Evolutionary conservation across 192 early-diverging fungal species (phyloP).

Genomic region (Rhizophagus clarus): DNA sequence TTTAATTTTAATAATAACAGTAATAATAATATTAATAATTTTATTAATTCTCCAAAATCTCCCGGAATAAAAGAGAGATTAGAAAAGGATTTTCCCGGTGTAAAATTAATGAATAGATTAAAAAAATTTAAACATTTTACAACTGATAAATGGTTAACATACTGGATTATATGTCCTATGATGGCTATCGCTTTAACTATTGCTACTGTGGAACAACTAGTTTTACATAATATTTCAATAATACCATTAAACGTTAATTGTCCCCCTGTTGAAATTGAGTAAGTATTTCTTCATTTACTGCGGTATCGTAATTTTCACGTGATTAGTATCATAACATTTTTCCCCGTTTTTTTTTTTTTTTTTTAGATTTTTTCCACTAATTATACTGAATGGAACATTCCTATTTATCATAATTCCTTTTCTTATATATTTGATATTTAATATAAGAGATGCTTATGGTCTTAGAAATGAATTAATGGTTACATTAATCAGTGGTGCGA

Average conservation of each 20-base stretch:
- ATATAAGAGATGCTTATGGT: constrained; percentile 25
- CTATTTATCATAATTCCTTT: background rate
- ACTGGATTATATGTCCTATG: background rate
- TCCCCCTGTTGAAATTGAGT: background rate
- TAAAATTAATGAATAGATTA: background rate
- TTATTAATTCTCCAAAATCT: background rate
- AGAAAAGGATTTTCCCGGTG: background rate
- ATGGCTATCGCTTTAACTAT: background rate
- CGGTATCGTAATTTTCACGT: no score
- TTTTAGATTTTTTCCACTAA: constrained; percentile 9
- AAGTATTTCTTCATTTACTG: background rate
- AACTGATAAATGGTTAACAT: constrained; percentile 28
- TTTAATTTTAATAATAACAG: background rate
- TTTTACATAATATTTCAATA: background rate
- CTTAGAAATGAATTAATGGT: constrained; percentile 22
- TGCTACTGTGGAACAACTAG: background rate
- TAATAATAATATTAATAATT: background rate
- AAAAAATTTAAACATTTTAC: constrained; percentile 3
- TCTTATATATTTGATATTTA: constrained; percentile 1
- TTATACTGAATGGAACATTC: background rate
- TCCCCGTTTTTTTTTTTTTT: background rate
- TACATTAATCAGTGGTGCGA: background rate
- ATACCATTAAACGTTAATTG: background rate
- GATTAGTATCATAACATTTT: background rate
- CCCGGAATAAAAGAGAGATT: background rate